phyloP scores from a whole-genome alignment of 2,329 filamentous ascomycete genomes.

The Fonsecaea nubica region DNA sequence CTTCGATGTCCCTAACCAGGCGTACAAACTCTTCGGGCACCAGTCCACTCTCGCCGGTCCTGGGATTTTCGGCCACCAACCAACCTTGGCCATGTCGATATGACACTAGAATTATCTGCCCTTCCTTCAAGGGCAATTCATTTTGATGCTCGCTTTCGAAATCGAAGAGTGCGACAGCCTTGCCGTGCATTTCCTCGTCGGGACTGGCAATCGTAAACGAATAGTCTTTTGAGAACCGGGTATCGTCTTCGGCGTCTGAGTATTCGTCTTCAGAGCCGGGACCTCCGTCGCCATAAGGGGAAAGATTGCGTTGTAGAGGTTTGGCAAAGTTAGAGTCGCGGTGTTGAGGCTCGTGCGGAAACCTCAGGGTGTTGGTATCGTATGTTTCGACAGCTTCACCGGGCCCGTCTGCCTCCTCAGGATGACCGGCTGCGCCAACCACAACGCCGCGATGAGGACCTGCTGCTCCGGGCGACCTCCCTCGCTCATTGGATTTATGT shows the following conservation, averaged over 20 bases:
- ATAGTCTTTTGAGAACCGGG: constrained; percentile 87
- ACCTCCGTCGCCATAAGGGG: constrained; percentile 30
- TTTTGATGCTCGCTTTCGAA: constrained; percentile 97
- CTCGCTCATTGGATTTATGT: constrained; percentile 70
- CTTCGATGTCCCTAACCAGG: constrained; percentile 88
- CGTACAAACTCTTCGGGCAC: constrained; percentile 97
- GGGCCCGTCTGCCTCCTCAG: constrained; percentile 72
- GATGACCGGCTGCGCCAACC: constrained; percentile 70
- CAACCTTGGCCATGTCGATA: constrained; percentile 96
- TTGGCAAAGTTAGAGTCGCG: constrained; percentile 63
- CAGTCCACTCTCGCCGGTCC: constrained; percentile 89
- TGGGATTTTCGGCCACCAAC: constrained; percentile 95
- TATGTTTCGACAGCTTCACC: constrained; percentile 84
- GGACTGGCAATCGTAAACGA: constrained; percentile 94
- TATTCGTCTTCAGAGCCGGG: constrained; percentile 54
- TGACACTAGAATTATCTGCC: constrained; percentile 94
- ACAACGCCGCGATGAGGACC: constrained; percentile 71
- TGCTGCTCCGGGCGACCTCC: constrained; percentile 57
- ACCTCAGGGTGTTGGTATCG: constrained; percentile 32
- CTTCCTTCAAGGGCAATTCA: constrained; percentile 88
- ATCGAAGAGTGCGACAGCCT: constrained; percentile 92
- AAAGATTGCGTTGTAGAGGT: constrained; percentile 45
- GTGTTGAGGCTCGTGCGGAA: constrained; percentile 64
- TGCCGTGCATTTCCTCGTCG: constrained; percentile 97
- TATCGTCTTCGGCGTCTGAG: constrained; percentile 65